Conservation (phyloP, 805 yeast species). For the Saccharomycopsis oosterbeekiorum region DNA sequence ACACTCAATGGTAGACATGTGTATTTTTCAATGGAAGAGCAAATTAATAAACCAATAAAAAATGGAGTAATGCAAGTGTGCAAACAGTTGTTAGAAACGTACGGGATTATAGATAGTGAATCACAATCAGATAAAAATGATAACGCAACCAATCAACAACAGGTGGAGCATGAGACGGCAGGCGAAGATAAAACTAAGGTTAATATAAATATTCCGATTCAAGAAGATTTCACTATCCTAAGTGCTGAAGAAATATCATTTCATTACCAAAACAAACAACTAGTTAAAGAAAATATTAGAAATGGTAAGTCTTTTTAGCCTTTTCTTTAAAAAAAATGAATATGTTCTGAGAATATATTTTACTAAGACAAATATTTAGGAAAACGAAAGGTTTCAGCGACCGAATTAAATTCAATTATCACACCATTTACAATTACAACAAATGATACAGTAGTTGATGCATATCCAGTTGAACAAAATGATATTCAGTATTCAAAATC, state of each 20-base stretch:
- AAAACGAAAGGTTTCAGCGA: background rate
- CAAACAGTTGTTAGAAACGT: background rate
- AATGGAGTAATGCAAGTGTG: background rate
- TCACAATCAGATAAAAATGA: background rate
- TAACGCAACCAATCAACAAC: background rate
- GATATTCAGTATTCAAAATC: background rate
- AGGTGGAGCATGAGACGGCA: background rate
- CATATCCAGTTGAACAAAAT: background rate
- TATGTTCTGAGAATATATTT: background rate
- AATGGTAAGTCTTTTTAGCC: background rate
- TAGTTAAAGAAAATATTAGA: background rate
- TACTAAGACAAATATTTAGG: background rate
- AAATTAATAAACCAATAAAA: background rate
- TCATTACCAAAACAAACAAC: background rate
- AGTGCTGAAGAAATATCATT: background rate
- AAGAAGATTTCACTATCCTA: background rate
- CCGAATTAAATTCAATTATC: background rate
- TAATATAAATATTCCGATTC: background rate
- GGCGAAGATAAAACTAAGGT: background rate
- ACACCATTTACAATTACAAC: background rate
- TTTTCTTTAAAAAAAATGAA: background rate
- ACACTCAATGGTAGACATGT: constrained; percentile 1
- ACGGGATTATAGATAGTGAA: background rate
- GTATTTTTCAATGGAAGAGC: background rate
- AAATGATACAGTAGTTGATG: background rate